Percentiles rank a stretch among this genome's conserved stretches.
phyloP scores from a whole-genome alignment of 2,329 filamentous ascomycete species.

The Talaromyces atroroseus region DNA sequence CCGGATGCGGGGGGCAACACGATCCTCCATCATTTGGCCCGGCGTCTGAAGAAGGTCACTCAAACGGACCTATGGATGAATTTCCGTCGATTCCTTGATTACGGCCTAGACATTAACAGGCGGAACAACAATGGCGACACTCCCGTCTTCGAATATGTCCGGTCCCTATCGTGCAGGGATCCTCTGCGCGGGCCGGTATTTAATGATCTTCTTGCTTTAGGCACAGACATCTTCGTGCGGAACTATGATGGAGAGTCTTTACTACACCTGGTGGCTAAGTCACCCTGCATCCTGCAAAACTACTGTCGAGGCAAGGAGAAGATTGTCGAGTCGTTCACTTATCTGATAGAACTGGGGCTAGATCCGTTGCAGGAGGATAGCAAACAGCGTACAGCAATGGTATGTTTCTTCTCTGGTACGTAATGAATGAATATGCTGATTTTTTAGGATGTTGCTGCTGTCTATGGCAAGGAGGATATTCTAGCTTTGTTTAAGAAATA shows the following conservation, averaged over 20 bases:
- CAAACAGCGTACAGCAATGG: slow-evolving; percentile 13
- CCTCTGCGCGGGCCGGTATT: background rate
- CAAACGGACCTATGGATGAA: background rate
- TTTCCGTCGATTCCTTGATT: background rate
- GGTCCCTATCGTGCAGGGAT: background rate
- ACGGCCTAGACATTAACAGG: background rate
- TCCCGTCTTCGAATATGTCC: slow-evolving; percentile 8
- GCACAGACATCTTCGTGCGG: background rate
- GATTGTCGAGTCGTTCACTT: background rate
- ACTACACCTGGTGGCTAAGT: background rate
- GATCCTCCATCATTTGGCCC: background rate
- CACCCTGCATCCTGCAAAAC: background rate
- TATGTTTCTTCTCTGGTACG: background rate
- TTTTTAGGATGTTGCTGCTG: slow-evolving; percentile 3
- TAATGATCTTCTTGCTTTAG: background rate
- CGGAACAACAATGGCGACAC: slow-evolving; percentile 8
- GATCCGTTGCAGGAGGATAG: slow-evolving; percentile 17
- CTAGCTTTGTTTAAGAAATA: slow-evolving; percentile 1
- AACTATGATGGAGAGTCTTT: background rate
- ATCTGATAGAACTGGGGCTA: slow-evolving; percentile 7
- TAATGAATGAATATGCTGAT: background rate
- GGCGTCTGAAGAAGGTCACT: background rate
- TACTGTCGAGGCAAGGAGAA: background rate
- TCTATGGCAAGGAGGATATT: background rate
- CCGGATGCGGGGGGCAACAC: slow-evolving; percentile 13